Base-by-base conservation (phyloP, 2,329 filamentous ascomycete species). In the Cladophialophora exuberans region DNA sequence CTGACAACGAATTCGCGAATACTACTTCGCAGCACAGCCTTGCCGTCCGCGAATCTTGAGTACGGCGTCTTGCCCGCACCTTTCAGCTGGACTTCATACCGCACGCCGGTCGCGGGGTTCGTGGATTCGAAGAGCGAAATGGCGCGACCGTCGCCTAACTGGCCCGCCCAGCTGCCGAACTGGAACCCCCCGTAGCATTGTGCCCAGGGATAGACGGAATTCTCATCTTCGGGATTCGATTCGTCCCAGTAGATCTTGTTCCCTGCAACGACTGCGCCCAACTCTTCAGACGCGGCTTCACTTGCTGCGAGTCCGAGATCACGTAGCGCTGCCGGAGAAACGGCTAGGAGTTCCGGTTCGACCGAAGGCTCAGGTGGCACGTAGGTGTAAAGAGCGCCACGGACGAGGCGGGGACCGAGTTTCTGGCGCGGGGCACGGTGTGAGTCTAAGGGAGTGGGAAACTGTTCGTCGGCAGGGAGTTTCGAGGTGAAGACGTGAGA, bases 121-220 rank as follows among this genome's bases (percentile, higher is more conserved):
- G 85, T 93, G 20, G 86, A 83, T 72, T 99, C 94, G 66, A 97
- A 97, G 1, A 99, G 79, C 30, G 90, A 96, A 64, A 99, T 97
- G 25, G 92, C 94, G 52, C 94, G 83, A 10, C 94, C 94, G 69
- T 99, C 94, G 36, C 94, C 94, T 1, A 99, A 83, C 72, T 99
- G 94, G 4, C 94, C 92, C 3, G 94, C 94, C 93, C 93, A 99
- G 62, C 88, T 85, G 4, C 94, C 94, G 72, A 79, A 79, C 70
- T 79, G 77, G 72, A 76, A 79, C 35, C 76, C 76, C 54, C 94
- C 94, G 70, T 99, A 99, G 75, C 94, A 97, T 74, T 99, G 94
- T 26, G 94, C 92, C 94, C 94, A 99, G 0, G 94, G 93, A 70
- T 99, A 99, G 38, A 94, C 85, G n/a, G n/a, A n/a, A n/a, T n/a